Percentiles rank a stretch among this genome's conserved stretches.
Evolutionary conservation across 169 alveolate genomes (phyloP).

Genomic region (Neospora caninum): DNA sequence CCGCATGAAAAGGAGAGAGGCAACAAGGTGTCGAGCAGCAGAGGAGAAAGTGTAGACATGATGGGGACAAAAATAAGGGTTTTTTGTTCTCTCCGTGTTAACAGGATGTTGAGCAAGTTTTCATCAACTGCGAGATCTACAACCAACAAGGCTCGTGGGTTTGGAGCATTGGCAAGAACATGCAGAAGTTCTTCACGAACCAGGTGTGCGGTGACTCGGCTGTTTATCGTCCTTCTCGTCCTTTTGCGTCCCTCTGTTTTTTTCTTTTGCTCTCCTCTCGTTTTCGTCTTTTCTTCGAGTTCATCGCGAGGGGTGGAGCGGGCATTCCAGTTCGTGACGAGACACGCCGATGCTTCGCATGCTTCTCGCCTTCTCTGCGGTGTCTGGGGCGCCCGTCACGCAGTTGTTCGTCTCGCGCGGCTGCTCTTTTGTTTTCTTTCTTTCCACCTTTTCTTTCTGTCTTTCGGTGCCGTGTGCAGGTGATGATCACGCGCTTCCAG

Average conservation of each 20-base stretch:
- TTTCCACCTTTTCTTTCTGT: neutral
- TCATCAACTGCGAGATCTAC: slow-evolving; percentile 85
- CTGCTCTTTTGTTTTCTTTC: neutral
- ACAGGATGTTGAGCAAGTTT: slow-evolving; percentile 84
- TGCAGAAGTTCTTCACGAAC: slow-evolving; percentile 81
- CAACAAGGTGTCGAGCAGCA: too few species aligned
- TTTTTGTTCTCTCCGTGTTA: too few species aligned
- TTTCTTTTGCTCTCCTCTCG: neutral
- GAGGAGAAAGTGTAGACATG: too few species aligned
- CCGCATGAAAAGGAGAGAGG: too few species aligned
- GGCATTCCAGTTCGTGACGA: too few species aligned
- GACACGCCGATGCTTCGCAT: too few species aligned
- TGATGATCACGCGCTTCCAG: slow-evolving; percentile 46
- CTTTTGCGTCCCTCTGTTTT: neutral
- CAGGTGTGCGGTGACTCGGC: slow-evolving; percentile 65
- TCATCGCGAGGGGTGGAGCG: neutral
- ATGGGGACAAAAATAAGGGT: too few species aligned
- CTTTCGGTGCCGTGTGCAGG: neutral
- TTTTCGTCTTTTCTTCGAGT: too few species aligned
- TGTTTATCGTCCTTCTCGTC: neutral
- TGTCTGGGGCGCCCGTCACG: neutral
- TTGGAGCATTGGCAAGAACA: slow-evolving; percentile 84
- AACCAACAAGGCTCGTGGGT: slow-evolving; percentile 87
- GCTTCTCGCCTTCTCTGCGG: neutral
- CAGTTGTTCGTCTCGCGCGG: neutral